Evolutionary conservation across 2,329 filamentous ascomycete species (phyloP), one percentile per base, ranked within the genome.

Genomic region (Penicillium frequentans): DNA sequence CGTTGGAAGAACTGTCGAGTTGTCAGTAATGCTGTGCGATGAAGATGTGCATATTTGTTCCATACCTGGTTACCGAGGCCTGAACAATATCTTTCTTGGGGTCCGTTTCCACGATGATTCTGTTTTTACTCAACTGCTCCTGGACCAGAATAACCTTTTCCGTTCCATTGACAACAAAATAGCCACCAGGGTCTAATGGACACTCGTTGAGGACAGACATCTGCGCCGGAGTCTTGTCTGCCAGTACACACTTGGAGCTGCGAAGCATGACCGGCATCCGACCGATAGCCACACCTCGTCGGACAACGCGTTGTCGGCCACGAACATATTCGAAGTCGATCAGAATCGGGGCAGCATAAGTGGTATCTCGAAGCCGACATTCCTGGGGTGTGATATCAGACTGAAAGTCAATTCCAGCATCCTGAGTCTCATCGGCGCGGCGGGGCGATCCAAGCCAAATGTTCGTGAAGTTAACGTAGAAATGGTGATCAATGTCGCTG

Each of bases 131-230:
- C 71, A 99, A 81, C 77, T 99, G 95, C 72, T 99, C 96, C 75
- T 99, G 95, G 14, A 99, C 96, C 44, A 99, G 80, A 70, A 99
- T 99, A 66, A 99, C 95, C 80, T 99, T 99, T 75, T 99, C 95
- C 21, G 96, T 97, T 47, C 95, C 95, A 68, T 93, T 91, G 64
- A 98, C 92, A 69, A 99, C 95, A 70, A 99, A 99, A 75, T 99
- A 99, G 52, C 95, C 95, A 61, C 95, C 95, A 1, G 96, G 95
- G 70, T 99, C 95, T 42, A 99, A 81, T 14, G 95, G 91, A 69
- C 95, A 99, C 77, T 99, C 95, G 69, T 96, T 95, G 82, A 98
- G 88, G 49, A 88, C 79, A 59, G 91, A 91, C 93, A 98, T 96
- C 69, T 96, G 84, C 16, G 86, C 82, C 64, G 97, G 95, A 52